Evolutionary conservation across 345 rosid genomes (phyloP), one percentile per base, ranked within the genome.

Genomic region (Hibiscus syriacus): DNA sequence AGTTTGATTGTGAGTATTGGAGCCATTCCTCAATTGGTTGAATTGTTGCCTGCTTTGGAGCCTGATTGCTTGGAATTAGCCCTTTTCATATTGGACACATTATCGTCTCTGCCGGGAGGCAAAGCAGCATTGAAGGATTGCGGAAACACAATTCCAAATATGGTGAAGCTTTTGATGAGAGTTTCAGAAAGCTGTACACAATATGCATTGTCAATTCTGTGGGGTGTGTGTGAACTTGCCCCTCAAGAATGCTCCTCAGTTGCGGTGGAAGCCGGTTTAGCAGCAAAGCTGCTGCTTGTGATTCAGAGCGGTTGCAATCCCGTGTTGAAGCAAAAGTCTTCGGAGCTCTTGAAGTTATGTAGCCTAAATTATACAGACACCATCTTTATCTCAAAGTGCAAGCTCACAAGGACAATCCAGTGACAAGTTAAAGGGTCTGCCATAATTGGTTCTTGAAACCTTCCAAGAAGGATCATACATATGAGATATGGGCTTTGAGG

Each of bases 281-380:
- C 86, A 20, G 90, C 90, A 22, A 86, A 83, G 75, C 83, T 86
- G 49, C 74, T 85, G 4, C 90, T 85, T 23, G 85, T 86, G 30
- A 86, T 86, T 45, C 90, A 86, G 68, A 83, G 90, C 49, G 84
- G 90, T 41, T 86, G 87, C 73, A 79, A 80, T 70, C 90, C 87
- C 5, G 77, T 66, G 10, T 70, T 86, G 76, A 86, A 86, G 83
- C 90, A 86, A 66, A 78, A 75, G 48, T 78, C 86, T 2, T 79
- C 84, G 6, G 90, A 83, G 78, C 69, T 86, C 19, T 68, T 86
- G 77, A 86, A 86, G 77, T 67, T 83, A 23, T 86, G 90, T 66
- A 78, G 90, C 60, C 84, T 83, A 36, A 82, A 86, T 73, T 86
- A 81, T 66, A 70, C 83, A 16, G 87, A 84, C 39, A 70, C 87